These are phyloP conservation scores for Lecanicillium sp. DNA, from an alignment of 2,329 filamentous ascomycete species.

Conservation along the genomic window DNA sequence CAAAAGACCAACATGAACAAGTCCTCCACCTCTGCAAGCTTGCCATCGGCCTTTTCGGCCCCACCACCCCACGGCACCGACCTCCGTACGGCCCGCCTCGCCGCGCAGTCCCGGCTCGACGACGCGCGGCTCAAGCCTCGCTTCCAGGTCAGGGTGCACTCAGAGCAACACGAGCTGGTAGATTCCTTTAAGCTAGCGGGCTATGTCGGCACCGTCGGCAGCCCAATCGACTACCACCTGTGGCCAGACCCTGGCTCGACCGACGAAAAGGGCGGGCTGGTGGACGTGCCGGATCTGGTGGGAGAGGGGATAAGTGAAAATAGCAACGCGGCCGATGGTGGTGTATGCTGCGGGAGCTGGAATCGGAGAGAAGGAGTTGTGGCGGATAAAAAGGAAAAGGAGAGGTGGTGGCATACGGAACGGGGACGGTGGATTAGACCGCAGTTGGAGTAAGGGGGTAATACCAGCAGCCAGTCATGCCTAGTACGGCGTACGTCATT, in stretches of 20 bases:
- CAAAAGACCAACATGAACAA: conserved; percentile 22
- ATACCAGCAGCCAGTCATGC: too few species aligned
- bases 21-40: conserved; percentile 26
- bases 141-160: conserved; percentile 50
- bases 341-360: conserved; percentile 38
- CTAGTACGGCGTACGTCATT: too few species aligned
- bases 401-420: conserved; percentile 43
- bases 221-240: conserved; percentile 52
- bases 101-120: conserved; percentile 58
- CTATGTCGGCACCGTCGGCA: conserved; percentile 53
- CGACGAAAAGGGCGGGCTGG: conserved; percentile 48
- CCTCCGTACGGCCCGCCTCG: conserved; percentile 45
- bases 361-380: conserved; percentile 28
- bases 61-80: conserved; percentile 29
- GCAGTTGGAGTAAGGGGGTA: conserved; percentile 2
- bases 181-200: conserved; percentile 49
- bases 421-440: conserved; percentile 32
- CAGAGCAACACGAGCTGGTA: conserved; percentile 40
- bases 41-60: conserved; percentile 14
- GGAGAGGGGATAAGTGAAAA: conserved; percentile 34
- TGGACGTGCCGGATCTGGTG: conserved; percentile 43
- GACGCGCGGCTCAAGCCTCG: conserved; percentile 43
- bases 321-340: conserved; percentile 20
- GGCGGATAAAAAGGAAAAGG: conserved; percentile 38
- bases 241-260: conserved; percentile 46